A percentile compares a stretch with the other conserved stretches of the same genome.
phyloP scores from a whole-genome alignment of 345 rosid genomes.

The Angophora floribunda region DNA sequence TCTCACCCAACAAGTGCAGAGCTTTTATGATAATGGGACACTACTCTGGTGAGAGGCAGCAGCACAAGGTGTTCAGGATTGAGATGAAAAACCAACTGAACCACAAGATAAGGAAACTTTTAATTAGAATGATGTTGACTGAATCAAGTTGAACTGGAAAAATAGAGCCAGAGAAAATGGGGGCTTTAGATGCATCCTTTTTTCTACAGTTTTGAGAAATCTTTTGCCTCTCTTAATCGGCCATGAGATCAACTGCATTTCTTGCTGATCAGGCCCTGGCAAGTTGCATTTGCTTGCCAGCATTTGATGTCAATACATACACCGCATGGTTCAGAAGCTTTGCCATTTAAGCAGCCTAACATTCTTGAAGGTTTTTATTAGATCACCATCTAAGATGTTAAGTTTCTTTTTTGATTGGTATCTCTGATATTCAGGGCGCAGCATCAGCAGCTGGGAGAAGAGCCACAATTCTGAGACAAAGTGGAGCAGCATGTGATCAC shows the following conservation, averaged over 20 bases:
- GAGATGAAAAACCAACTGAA: background rate
- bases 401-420: background rate
- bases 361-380: background rate
- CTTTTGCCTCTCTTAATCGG: background rate
- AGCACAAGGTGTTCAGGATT: background rate
- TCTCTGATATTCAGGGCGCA: constrained; percentile 33
- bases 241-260: background rate
- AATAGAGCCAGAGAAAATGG: background rate
- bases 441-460: constrained; percentile 58
- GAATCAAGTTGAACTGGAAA: background rate
- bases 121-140: background rate
- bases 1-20: background rate
- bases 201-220: background rate
- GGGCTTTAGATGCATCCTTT: background rate
- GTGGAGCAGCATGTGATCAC: constrained; percentile 84
- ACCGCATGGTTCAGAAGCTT: background rate
- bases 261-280: background rate
- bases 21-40: background rate
- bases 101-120: background rate
- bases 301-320: background rate
- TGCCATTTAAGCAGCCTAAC: background rate
- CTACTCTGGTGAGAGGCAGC: background rate
- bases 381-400: background rate
- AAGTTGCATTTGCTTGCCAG: background rate
- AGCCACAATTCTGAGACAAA: constrained; percentile 52